Conservation (phyloP, 2,329 filamentous ascomycete genomes). For the Aspergillus proliferans region DNA sequence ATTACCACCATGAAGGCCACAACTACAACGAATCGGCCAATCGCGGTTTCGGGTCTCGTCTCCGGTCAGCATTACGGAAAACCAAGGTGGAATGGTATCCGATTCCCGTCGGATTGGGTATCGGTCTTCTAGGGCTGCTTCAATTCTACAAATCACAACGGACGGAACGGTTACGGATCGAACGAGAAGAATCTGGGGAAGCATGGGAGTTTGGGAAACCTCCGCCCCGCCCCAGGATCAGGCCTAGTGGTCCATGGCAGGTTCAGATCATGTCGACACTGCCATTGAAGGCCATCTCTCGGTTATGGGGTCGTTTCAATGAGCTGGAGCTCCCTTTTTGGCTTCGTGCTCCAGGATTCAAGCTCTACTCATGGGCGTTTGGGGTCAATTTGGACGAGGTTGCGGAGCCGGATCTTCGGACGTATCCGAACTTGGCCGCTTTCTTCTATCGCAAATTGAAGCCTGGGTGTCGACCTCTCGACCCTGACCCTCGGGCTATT, state of each 20-base stretch:
- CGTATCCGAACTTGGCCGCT: conserved; percentile 84
- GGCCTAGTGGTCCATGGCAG: conserved; percentile 84
- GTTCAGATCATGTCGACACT: conserved; percentile 91
- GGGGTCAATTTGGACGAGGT: conserved; percentile 88
- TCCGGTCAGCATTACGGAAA: conserved; percentile 53
- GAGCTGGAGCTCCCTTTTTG: conserved; percentile 83
- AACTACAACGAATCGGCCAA: conserved; percentile 29
- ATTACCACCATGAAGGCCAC: conserved; percentile 35
- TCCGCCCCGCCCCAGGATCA: conserved; percentile 57
- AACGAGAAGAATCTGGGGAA: conserved; percentile 42
- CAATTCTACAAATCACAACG: conserved; percentile 72
- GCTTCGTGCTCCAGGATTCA: conserved; percentile 81
- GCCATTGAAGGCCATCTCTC: conserved; percentile 81
- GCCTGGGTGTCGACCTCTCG: conserved; percentile 76
- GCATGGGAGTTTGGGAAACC: conserved; percentile 31
- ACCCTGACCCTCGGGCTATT: conserved; percentile 71
- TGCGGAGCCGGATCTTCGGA: conserved; percentile 77
- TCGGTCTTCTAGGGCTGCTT: conserved; percentile 74
- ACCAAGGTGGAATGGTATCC: conserved; percentile 81
- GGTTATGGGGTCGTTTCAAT: conserved; percentile 87
- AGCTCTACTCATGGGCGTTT: conserved; percentile 82
- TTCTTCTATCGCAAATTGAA: conserved; percentile 98
- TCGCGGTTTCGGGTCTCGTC: conserved; percentile 52
- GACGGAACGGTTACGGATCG: conserved; percentile 41
- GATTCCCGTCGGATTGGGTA: conserved; percentile 78